Base-by-base conservation (phyloP, 2,329 filamentous ascomycete species). In the Clonostachys sp. region DNA sequence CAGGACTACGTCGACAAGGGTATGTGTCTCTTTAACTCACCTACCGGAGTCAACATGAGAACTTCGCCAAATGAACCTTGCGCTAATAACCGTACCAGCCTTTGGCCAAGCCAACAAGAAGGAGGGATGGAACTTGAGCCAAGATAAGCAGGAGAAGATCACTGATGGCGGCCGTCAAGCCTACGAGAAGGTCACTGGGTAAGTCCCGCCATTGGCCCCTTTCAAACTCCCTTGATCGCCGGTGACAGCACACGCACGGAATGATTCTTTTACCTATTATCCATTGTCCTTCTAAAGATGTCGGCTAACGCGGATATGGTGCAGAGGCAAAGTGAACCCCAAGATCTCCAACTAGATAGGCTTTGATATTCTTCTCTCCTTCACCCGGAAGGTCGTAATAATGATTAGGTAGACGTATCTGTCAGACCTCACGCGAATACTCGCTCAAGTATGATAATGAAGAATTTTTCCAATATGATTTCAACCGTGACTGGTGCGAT, bases 1-100 rank as follows among this genome's bases (percentile, higher is more conserved):
- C 51, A 61, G 30, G 68, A 72, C 52, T 59, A 58, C 44, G 49
- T 53, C 3, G 59, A 61, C 50, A 61, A 61, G 55, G 57, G 58
- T 61, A 45, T 41, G 57, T 45, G 9, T 9, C 10, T 30, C 8
- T 30, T 10, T 9, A 10, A 8, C 6, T 30, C 24, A 9, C 24
- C 9, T 10, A 10, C 9, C 8, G 24, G 9, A 30, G 24, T 10
- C 24, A 18, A n/a, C 36, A 39, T 39, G 36, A 39, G 7, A 3
- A 39, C 36, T n/a, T 34, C 14, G 36, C 35, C 7, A 7, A 14
- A 20, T 34, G 8, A 20, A 35, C 24, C 24, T 30, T 10, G 24
- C 8, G 24, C 24, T 30, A 30, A 30, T 9, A 30, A 30, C 4
- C 24, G 24, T 30, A 12, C 4, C 17, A 60, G 57, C 50, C 33